These are phyloP conservation scores for Coprinopsis marcescibilis DNA, from an alignment of 768 basidiomycete species.

Conservation along the genomic window DNA sequence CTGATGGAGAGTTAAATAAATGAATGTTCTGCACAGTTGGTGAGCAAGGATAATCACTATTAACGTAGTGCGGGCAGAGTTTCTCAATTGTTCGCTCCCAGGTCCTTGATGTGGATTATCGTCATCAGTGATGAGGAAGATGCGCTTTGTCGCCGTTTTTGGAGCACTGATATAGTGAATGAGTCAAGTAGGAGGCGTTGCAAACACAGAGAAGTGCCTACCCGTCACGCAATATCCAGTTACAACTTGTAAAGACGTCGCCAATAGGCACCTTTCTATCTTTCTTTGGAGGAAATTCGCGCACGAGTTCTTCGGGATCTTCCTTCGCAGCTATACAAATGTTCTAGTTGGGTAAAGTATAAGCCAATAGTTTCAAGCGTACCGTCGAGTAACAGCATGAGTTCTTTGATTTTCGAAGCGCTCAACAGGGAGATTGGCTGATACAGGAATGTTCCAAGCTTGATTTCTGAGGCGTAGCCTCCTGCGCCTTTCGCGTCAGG, in stretches of 20 bases:
- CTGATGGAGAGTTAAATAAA: constrained; percentile 30
- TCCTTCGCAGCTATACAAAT: constrained; percentile 54
- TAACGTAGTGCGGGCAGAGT: constrained; percentile 67
- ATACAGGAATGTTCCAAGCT: constrained; percentile 64
- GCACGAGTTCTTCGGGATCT: constrained; percentile 50
- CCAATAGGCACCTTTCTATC: constrained; percentile 69
- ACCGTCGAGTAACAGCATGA: constrained; percentile 79
- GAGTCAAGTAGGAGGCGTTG: neutral
- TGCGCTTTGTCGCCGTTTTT: constrained; percentile 85
- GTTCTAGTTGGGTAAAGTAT: constrained; percentile 6
- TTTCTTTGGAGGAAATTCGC: constrained; percentile 59
- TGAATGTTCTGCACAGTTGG: neutral
- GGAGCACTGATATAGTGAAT: constrained; percentile 48
- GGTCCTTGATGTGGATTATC: constrained; percentile 65
- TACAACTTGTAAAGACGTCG: constrained; percentile 87
- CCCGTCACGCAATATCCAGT: constrained; percentile 87
- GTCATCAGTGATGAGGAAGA: constrained; percentile 91
- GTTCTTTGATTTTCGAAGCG: constrained; percentile 74
- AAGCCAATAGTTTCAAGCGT: constrained; percentile 15
- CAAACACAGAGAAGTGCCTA: constrained; percentile 26
- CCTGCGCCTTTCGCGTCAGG: constrained; percentile 40
- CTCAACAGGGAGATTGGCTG: constrained; percentile 74
- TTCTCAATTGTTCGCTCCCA: constrained; percentile 53
- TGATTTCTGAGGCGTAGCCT: constrained; percentile 50
- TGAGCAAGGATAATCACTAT: constrained; percentile 37